Base-by-base conservation (phyloP, 371 early-diverging fungal species). In the Apophysomyces trapeziformis region DNA sequence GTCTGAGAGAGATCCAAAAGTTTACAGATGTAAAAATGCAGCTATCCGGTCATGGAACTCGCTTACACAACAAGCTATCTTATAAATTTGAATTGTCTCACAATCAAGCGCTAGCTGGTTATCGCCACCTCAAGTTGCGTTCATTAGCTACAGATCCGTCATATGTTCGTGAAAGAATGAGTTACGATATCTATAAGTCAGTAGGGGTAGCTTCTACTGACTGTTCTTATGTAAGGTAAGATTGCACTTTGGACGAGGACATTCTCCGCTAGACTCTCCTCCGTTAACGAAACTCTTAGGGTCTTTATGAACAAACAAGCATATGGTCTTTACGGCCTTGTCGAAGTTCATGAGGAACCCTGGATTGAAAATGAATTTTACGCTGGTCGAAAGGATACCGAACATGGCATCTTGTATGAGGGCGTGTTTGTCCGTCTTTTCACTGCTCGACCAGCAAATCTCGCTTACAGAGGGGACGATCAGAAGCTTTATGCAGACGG, bases 361-460 rank as follows among this genome's bases (percentile, higher is more conserved):
- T 82, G 82, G 82, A 32, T 75, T 0, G 45, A 68, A 9, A 75
- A 71, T 7, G 75, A 72, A 5, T 82, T 82, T 61, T 67, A 65
- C 32, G 66, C 70, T 16, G 79, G 79, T 46, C 41, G 62, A 7
- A 57, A 66, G 13, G 35, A 66, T 4, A 74, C 71, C 38, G 45
- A 75, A 14, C 68, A 78, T n/a, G 82, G 82, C 11, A 47, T 63
- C 16, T 39, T 81, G 9, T 81, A 74, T 44, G 65, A 78, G 68
- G 77, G 77, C 37, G 57, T 47, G 11, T 67, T 64, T 37, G 50
- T 41, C 4, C 60, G 65, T 5, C 8, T 32, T 35, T n/a, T 13
- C 7, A n/a, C 14, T 16, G 61, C 54, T 2, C 73, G 47, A 11
- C 69, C 78, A 8, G 75, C 75, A 62, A 26, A 1, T 26, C 67